Percentiles rank a stretch among this genome's conserved stretches.
These are phyloP conservation scores for Talaromyces sp. DNA, from an alignment of 2,329 filamentous ascomycete genomes.

Conservation along the genomic window DNA sequence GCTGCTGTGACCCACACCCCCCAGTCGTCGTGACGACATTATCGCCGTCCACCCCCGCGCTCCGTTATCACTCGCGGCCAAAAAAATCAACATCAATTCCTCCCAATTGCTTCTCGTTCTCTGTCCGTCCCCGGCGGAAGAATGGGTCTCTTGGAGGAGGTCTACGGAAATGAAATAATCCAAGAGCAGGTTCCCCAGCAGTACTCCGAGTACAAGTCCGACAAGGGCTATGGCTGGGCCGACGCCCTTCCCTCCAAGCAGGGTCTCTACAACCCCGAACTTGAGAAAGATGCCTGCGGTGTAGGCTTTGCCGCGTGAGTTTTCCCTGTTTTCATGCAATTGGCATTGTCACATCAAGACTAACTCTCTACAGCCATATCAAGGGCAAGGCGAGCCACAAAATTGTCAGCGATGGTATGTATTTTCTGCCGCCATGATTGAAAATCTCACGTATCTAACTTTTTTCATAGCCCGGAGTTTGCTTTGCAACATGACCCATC, in stretches of 20 bases:
- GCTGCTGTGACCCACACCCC: slow-evolving; percentile 10
- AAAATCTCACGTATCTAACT: not conserved
- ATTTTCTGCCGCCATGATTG: not conserved
- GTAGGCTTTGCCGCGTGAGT: slow-evolving; percentile 96
- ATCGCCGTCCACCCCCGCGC: slow-evolving; percentile 10
- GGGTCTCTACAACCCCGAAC: slow-evolving; percentile 92
- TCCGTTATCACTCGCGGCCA: slow-evolving; percentile 10
- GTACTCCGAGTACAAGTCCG: slow-evolving; percentile 52
- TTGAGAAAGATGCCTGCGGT: slow-evolving; percentile 99
- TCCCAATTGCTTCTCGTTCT: slow-evolving; percentile 20
- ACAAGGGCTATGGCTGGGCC: slow-evolving; percentile 81
- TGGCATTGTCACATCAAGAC: slow-evolving; percentile 1
- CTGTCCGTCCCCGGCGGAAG: slow-evolving; percentile 43
- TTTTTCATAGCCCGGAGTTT: slow-evolving; percentile 69
- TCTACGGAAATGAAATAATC: slow-evolving; percentile 44
- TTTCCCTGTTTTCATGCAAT: not conserved
- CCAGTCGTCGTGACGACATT: slow-evolving; percentile 14
- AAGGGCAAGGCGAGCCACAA: slow-evolving; percentile 97
- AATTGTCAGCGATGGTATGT: slow-evolving; percentile 93
- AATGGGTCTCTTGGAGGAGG: slow-evolving; percentile 49
- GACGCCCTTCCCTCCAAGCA: slow-evolving; percentile 95
- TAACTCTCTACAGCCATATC: slow-evolving; percentile 65
- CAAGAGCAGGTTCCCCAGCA: slow-evolving; percentile 40
- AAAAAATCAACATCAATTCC: not conserved
- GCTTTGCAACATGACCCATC: slow-evolving; percentile 99